These are phyloP conservation scores for Solanum megistacrolobum DNA, from an alignment of 257 asterid genomes.

Conservation along the genomic window DNA sequence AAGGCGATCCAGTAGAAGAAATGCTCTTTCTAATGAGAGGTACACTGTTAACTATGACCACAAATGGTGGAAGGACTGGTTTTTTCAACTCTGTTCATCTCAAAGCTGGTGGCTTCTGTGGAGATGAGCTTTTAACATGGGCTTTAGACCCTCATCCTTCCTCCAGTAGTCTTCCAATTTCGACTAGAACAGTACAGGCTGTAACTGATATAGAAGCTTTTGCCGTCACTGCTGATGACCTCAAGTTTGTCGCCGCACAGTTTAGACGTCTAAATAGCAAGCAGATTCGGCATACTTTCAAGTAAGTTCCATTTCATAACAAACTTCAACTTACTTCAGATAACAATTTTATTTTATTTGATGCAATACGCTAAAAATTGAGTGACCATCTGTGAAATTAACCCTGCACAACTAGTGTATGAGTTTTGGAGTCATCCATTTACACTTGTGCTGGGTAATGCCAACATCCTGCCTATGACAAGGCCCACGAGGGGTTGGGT, in stretches of 20 bases:
- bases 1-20: conserved; percentile 7
- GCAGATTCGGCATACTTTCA: not conserved
- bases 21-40: conserved; percentile 13
- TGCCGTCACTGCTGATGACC: conserved; percentile 3
- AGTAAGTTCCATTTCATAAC: not conserved
- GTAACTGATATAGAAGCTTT: not conserved
- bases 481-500: not conserved
- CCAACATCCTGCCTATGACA: not conserved
- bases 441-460: not conserved
- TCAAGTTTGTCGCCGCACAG: conserved; percentile 4
- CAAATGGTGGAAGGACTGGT: conserved; percentile 5
- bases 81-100: not conserved
- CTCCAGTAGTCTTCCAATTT: not conserved
- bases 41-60: conserved; percentile 2
- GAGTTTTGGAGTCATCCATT: conserved; percentile 20
- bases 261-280: conserved; percentile 6
- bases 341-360: not conserved
- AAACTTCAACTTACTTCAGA: not conserved
- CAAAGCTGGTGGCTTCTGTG: conserved; percentile 4
- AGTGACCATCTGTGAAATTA: not conserved
- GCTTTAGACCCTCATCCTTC: not conserved
- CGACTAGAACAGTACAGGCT: conserved; percentile 2
- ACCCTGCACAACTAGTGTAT: conserved; percentile 11
- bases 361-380: not conserved
- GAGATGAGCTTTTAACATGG: conserved; percentile 6